Evolutionary conservation across 345 rosid species (phyloP), one percentile per base, ranked within the genome.

Genomic region (Cardamine chenopodiifolia): DNA sequence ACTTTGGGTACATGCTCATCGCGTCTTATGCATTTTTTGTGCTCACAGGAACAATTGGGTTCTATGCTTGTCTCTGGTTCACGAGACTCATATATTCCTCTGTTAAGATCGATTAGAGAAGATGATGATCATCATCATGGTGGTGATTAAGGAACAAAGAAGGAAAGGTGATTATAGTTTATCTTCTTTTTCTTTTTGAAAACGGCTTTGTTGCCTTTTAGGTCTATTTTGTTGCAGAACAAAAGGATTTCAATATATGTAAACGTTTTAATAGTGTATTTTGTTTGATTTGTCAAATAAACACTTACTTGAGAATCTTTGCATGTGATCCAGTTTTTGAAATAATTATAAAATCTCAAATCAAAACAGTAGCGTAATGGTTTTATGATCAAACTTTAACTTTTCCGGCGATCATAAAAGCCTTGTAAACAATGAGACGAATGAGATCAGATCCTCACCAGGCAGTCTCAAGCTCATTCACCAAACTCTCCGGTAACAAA

Each of bases 51-150:
- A 84, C 93, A 28, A 90, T 88, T 10, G 96, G 96, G 25, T 90
- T 90, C 44, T 90, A 86, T 28, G 91, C 93, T 1, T 90, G 96
- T 83, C 87, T 90, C 49, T 90, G 91, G 96, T 90, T 90, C 87
- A 90, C 93, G 39, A 78, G 93, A 81, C 90, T 90, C 68, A 88
- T 90, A 79, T 90, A 90, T 76, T 90, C 96, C 7, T 90, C 96
- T 1, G 96, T 90, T 65, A 90, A 90, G 81, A 90, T 90, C 20
- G 93, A 90, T 72, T 90, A 70, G 69, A 35, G 37, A n/a, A n/a
- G 55, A 63, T 23, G 7, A 18, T 54, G 22, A 54, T 56, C 65
- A 29, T 56, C 22, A 55, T 29, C 40, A 9, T 47, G 32, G 2
- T 17, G 42, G 18, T 59, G 53, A 67, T 49, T 40, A 37, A 20